Evolutionary conservation across 345 rosid species (phyloP).

Genomic region (Pseudoturritis turrita): DNA sequence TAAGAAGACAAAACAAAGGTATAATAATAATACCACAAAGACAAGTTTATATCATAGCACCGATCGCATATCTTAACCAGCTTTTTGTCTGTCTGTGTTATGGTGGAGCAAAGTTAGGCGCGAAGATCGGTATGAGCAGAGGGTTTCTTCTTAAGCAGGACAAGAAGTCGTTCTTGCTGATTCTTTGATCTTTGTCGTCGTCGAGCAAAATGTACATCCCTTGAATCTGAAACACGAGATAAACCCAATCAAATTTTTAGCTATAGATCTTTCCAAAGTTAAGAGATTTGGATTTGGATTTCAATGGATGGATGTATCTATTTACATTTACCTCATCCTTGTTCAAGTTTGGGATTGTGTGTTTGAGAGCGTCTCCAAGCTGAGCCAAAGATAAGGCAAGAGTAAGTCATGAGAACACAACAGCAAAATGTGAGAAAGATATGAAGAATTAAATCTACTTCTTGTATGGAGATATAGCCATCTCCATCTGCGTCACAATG

Average conservation of each 20-base stretch:
- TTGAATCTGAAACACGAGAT: constrained; percentile 43
- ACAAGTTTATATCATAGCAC: not conserved
- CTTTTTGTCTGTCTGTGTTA: constrained; percentile 14
- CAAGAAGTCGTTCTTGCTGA: constrained; percentile 50
- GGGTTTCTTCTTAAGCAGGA: constrained; percentile 66
- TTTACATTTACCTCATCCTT: constrained; percentile 51
- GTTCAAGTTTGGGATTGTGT: constrained; percentile 45
- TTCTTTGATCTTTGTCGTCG: constrained; percentile 46
- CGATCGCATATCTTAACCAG: constrained; percentile 8
- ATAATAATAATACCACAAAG: constrained; percentile 5
- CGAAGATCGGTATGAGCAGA: constrained; percentile 59
- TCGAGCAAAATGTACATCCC: constrained; percentile 52
- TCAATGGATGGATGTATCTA: not conserved
- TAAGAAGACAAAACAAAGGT: constrained; percentile 4
- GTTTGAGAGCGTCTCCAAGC: constrained; percentile 60
- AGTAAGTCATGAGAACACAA: constrained; percentile 7
- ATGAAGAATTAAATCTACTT: constrained; percentile 38
- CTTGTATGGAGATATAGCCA: constrained; percentile 49
- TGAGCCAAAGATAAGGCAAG: constrained; percentile 29
- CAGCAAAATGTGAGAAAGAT: not conserved
- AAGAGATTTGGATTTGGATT: not conserved
- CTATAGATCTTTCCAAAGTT: not conserved
- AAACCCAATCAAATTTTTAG: not conserved
- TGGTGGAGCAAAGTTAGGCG: constrained; percentile 31
- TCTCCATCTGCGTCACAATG: constrained; percentile 47